Conservation (phyloP, 768 basidiomycete species). For the Naganishia vishniacii region DNA sequence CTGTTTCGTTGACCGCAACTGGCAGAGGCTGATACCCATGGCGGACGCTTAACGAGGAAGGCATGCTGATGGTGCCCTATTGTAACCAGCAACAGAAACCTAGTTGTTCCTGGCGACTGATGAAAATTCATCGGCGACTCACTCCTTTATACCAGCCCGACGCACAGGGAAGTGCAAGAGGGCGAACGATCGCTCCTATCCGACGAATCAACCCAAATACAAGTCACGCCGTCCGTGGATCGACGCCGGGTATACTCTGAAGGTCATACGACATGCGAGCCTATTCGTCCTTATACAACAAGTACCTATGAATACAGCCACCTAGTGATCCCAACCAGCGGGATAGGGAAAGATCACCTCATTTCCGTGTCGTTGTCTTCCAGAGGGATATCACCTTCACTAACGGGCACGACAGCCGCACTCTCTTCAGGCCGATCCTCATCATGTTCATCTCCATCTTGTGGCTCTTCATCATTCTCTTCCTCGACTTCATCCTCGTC, state of each 20-base stretch:
- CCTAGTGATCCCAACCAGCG: too few species aligned
- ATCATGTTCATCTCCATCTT: slow-evolving; percentile 2
- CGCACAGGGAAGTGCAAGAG: too few species aligned
- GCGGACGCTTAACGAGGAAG: neutral
- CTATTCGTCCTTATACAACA: too few species aligned
- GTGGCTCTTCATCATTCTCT: neutral
- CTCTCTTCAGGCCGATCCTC: neutral
- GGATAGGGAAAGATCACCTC: neutral
- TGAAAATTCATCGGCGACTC: too few species aligned
- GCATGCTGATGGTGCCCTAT: too few species aligned
- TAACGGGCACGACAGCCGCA: neutral
- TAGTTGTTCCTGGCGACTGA: too few species aligned
- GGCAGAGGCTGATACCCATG: slow-evolving; percentile 4
- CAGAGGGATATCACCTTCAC: neutral
- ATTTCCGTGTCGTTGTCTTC: slow-evolving; percentile 6
- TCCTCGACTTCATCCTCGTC: slow-evolving; percentile 12
- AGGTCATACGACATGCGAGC: too few species aligned
- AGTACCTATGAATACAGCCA: too few species aligned
- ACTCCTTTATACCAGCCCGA: too few species aligned
- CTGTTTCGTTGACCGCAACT: neutral
- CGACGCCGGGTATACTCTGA: too few species aligned
- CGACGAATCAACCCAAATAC: neutral
- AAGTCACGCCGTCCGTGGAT: too few species aligned
- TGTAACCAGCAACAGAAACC: too few species aligned
- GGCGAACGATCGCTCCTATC: slow-evolving; percentile 8